A percentile compares a stretch with the other conserved stretches of the same genome.
Evolutionary conservation across 2,329 filamentous ascomycete genomes (phyloP).

Genomic region (Neocucurbitaria cava): DNA sequence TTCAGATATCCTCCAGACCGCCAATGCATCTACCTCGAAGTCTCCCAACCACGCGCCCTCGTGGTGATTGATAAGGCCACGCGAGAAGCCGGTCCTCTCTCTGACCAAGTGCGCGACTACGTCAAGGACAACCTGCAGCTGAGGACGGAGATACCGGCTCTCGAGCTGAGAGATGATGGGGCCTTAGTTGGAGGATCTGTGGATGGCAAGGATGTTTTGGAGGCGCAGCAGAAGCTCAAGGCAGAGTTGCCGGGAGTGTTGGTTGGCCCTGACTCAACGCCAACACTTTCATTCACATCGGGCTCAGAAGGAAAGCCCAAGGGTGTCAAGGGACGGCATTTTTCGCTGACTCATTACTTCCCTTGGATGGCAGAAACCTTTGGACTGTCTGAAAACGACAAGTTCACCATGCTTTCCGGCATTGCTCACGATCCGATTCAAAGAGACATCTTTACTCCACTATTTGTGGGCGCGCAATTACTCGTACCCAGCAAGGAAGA

Average conservation of each 20-base stretch:
- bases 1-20: conserved; percentile 77
- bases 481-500: conserved; percentile 81
- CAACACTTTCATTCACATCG: conserved; percentile 69
- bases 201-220: conserved; percentile 72
- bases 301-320: conserved; percentile 83
- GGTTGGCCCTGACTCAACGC: conserved; percentile 84
- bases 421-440: conserved; percentile 76
- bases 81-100: conserved; percentile 69
- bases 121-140: conserved; percentile 76
- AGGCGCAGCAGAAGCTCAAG: conserved; percentile 59
- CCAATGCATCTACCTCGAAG: conserved; percentile 83
- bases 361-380: conserved; percentile 93
- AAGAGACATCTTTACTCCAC: conserved; percentile 84
- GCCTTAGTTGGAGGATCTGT: conserved; percentile 71
- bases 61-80: conserved; percentile 76
- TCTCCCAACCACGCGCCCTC: conserved; percentile 75
- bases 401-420: conserved; percentile 83
- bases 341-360: conserved; percentile 84
- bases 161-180: conserved; percentile 76
- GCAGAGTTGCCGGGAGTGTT: conserved; percentile 70
- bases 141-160: conserved; percentile 75
- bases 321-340: conserved; percentile 87
- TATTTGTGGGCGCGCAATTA: conserved; percentile 83
- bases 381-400: conserved; percentile 71
- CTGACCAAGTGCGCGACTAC: conserved; percentile 68